Base-by-base conservation (phyloP, 176 grass and related monocot species). In the Alopecurus myosuroides region DNA sequence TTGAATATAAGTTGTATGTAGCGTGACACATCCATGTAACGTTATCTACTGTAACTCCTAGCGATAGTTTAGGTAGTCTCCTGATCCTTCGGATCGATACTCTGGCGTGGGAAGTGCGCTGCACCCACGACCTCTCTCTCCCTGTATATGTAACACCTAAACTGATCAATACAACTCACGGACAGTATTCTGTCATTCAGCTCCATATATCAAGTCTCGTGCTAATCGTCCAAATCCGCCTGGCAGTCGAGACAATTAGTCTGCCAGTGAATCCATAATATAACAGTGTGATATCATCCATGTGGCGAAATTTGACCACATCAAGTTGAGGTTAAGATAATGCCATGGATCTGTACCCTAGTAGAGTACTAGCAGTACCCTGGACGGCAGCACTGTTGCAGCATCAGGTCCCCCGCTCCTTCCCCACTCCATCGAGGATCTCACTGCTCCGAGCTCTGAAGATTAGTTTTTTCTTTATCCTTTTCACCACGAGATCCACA, bases 371-470 rank as follows among this genome's bases (percentile, higher is more conserved):
- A 15, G 9, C 33, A 36, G 45, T 36, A 22, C 44, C 23, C 41
- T 37, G 31, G 14, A 65, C 62, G 30, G 5, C 8, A 9, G 62
- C 6, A 63, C 26, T 13, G 25, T 6, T 7, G 64, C 37, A 22
- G 26, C 7, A 23, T 13, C n/a, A 29, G 77, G 57, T 80, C 58
- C 60, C 58, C 58, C 19, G 1, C 19, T 33, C 31, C 39, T 17
- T 12, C 12, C 14, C 40, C 74, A 18, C 29, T 56, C 56, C 25
- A 81, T 76, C 48, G 33, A 23, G 44, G 79, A 90, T 86, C 83
- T 78, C 83, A 86, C 70, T 86, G 58, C 69, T 40, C 60, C 35
- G 28, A 39, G 33, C 78, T 84, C 84, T 42, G n/a, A n/a, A 90
- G 74, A 77, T 86, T 77, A 83, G 61, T 83, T 7, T 63, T 60